Conservation (phyloP, 805 yeast species). For the Lipomyces chichibuensis region DNA sequence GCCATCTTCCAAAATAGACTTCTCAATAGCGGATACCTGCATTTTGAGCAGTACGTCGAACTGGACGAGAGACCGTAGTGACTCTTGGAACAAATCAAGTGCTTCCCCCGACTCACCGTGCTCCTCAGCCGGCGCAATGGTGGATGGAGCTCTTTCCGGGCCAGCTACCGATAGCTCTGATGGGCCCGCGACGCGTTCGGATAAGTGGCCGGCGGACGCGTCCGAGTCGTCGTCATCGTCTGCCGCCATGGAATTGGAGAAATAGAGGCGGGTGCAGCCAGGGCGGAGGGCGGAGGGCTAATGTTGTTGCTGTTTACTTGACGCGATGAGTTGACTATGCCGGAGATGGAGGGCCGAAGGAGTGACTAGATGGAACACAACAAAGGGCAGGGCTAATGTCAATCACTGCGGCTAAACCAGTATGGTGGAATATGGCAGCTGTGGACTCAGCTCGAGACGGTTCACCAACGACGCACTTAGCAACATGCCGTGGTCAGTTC, state of each 20-base stretch:
- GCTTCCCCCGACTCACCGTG: background rate
- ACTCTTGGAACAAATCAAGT: background rate
- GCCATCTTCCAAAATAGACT: slow-evolving; percentile 1
- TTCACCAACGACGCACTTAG: too few species aligned
- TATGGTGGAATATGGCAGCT: too few species aligned
- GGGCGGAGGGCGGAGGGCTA: background rate
- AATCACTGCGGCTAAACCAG: too few species aligned
- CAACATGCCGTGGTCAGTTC: too few species aligned
- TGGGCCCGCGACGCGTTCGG: background rate
- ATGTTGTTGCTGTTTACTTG: background rate
- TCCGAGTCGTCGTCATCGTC: background rate
- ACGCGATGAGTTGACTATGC: too few species aligned
- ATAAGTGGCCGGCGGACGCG: background rate
- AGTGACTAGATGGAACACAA: too few species aligned
- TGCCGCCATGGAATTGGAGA: background rate
- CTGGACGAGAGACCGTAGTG: slow-evolving; percentile 11
- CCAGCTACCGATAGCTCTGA: background rate
- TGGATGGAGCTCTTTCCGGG: background rate
- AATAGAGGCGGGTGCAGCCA: background rate
- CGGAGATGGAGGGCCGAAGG: too few species aligned
- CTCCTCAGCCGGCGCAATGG: background rate
- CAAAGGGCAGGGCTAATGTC: too few species aligned
- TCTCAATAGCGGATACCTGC: slow-evolving; percentile 17
- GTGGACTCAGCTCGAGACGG: too few species aligned
- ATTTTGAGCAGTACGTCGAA: slow-evolving; percentile 21